A percentile compares a stretch with the other conserved stretches of the same genome.
Evolutionary conservation across 2,329 filamentous ascomycete genomes (phyloP).

Genomic region (Monilinia fructicola): DNA sequence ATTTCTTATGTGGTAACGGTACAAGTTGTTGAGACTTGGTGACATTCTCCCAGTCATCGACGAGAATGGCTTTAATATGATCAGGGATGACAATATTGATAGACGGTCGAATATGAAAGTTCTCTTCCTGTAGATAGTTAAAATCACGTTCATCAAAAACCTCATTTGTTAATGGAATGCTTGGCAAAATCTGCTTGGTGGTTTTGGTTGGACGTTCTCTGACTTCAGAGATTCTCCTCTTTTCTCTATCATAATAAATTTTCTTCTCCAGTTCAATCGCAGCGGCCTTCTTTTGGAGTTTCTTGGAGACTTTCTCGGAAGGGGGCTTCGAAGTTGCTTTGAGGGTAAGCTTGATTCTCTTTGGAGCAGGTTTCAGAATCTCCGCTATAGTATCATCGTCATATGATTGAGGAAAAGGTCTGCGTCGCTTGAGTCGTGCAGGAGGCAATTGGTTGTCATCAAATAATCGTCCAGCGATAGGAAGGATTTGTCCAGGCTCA

Average conservation of each 20-base stretch:
- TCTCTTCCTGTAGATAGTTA: conserved; percentile 68
- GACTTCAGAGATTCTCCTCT: conserved; percentile 15
- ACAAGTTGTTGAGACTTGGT: conserved; percentile 94
- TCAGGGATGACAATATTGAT: conserved; percentile 87
- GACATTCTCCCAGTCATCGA: conserved; percentile 98
- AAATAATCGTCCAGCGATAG: conserved; percentile 31
- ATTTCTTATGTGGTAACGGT: conserved; percentile 72
- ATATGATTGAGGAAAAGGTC: conserved; percentile 5
- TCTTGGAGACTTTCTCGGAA: neutral
- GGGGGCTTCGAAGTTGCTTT: neutral
- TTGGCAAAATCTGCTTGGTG: conserved; percentile 19
- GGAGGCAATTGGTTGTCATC: conserved; percentile 8
- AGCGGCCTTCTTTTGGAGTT: neutral
- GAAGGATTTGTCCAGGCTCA: conserved; percentile 26
- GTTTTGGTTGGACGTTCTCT: conserved; percentile 10
- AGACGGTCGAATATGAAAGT: conserved; percentile 78
- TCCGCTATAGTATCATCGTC: neutral
- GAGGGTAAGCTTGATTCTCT: conserved; percentile 1
- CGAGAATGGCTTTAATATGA: conserved; percentile 83
- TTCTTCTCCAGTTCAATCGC: neutral
- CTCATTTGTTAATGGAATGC: conserved; percentile 2
- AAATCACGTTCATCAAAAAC: conserved; percentile 13
- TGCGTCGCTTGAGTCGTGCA: conserved; percentile 11
- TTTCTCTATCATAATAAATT: neutral
- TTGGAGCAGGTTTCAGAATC: conserved; percentile 8